These are phyloP conservation scores for Amanita rimosa DNA, from an alignment of 768 basidiomycete species.

Conservation along the genomic window DNA sequence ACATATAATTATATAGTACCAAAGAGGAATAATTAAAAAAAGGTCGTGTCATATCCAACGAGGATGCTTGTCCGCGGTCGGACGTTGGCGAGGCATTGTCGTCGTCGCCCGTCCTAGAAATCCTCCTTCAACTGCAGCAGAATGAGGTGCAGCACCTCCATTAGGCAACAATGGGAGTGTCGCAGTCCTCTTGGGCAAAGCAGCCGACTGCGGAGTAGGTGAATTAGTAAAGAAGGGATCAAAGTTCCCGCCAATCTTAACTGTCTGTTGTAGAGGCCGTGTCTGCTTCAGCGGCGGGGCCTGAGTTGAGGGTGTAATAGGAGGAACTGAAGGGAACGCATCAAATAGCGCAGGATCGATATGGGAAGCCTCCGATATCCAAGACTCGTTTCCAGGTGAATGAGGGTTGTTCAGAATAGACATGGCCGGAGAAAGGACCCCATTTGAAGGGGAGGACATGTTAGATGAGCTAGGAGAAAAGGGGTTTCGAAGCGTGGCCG, in stretches of 20 bases:
- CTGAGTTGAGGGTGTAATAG: conserved; percentile 23
- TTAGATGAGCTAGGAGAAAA: conserved; percentile 8
- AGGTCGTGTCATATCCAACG: neutral
- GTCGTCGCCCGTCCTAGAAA: neutral
- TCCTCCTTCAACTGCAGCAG: neutral
- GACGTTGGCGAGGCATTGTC: neutral
- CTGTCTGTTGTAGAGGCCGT: neutral
- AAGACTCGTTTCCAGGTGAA: conserved; percentile 19
- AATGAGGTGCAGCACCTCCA: neutral
- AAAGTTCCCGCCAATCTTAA: neutral
- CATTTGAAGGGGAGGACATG: neutral
- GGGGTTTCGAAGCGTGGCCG: conserved; percentile 10
- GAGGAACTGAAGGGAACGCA: conserved; percentile 63
- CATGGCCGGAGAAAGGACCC: neutral
- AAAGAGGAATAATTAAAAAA: neutral
- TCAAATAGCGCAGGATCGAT: conserved; percentile 57
- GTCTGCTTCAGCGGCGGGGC: neutral
- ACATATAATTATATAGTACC: neutral
- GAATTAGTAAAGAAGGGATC: neutral
- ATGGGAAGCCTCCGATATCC: conserved; percentile 33
- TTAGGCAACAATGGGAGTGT: neutral
- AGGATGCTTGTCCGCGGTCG: neutral
- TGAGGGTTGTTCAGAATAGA: neutral
- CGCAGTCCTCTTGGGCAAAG: conserved; percentile 3
- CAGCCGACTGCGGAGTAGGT: neutral